A percentile compares a stretch with the other conserved stretches of the same genome.
Conservation (phyloP, 345 rosid genomes). For the Fremontodendron californicum region DNA sequence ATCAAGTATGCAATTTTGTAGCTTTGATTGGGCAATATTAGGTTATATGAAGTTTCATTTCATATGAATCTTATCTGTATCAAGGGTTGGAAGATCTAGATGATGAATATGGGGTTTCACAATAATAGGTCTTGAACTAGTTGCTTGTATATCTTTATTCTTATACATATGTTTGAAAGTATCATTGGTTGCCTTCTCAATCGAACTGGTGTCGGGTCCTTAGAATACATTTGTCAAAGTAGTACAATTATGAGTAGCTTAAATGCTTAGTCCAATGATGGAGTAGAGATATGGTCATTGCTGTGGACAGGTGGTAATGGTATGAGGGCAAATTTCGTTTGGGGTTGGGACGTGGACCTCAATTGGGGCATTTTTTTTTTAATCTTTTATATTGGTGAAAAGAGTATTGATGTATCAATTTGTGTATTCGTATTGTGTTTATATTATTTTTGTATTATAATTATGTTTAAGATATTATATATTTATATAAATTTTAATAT, state of each 20-base stretch:
- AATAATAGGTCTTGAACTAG: conserved; percentile 30
- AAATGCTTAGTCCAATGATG: not conserved
- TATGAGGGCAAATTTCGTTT: too few species aligned
- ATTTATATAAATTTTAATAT: too few species aligned
- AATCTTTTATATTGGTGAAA: not conserved
- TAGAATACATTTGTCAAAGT: too few species aligned
- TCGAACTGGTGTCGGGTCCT: not conserved
- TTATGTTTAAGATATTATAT: too few species aligned
- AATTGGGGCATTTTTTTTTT: too few species aligned
- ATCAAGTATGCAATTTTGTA: conserved; percentile 57
- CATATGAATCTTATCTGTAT: conserved; percentile 25
- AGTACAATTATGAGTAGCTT: too few species aligned
- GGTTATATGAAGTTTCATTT: conserved; percentile 28
- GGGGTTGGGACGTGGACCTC: not conserved
- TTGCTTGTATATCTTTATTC: not conserved
- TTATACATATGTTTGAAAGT: not conserved
- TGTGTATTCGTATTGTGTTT: too few species aligned
- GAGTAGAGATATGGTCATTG: too few species aligned
- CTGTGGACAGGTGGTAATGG: too few species aligned
- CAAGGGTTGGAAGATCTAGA: conserved; percentile 27
- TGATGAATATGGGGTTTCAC: conserved; percentile 20
- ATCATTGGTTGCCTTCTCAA: not conserved
- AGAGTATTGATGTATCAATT: not conserved
- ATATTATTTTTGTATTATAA: too few species aligned
- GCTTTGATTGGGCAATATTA: conserved; percentile 37